Evolutionary conservation across 108 stramenopile species (phyloP), one percentile per base, ranked within the genome.

Genomic region (Epithemia pelagica): DNA sequence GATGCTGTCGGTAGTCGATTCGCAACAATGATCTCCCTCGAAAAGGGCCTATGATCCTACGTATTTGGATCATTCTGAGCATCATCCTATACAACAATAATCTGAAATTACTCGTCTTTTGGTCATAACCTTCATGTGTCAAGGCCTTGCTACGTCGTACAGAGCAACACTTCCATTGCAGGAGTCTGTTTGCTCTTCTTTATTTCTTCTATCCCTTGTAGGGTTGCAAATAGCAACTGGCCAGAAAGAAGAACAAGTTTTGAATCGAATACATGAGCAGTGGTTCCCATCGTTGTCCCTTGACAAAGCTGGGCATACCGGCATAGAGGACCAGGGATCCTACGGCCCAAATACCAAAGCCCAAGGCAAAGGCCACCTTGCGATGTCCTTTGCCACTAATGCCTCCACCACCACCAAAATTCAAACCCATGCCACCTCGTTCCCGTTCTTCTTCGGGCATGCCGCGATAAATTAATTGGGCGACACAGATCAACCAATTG

Each of bases 381-480:
- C 75, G 54, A 68, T 82, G 81, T 18, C 32, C 46, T 15, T 46
- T 46, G 37, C 37, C 37, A 5, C 15, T 46, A 15, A 5, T 15
- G 23, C 62, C 66, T 0, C 62, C 73, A 23, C 73, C 70, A 32
- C 81, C 81, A 32, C 74, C 74, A 25, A 31, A 24, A 28, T 61
- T 69, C 31, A 73, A 71, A 25, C 27, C 53, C 58, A 77, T 74
- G 21, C 71, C 81, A 62, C 72, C 55, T 20, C 73, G 69, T 25
- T 68, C 84, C 10, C 73, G 71, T 33, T 77, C 84, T 57, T 92
- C 84, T 20, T 64, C 71, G 7, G 82, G 79, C 86, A 92, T 83
- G 20, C 91, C 91, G 3, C 91, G 79, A 63, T 82, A 87, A 1
- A 77, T 83, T 66, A 92, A 81, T 79, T 89, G 86, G 23, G 84